These are phyloP conservation scores for Aspergillus sp. DNA, from an alignment of 2,329 filamentous ascomycete species.

Conservation along the genomic window DNA sequence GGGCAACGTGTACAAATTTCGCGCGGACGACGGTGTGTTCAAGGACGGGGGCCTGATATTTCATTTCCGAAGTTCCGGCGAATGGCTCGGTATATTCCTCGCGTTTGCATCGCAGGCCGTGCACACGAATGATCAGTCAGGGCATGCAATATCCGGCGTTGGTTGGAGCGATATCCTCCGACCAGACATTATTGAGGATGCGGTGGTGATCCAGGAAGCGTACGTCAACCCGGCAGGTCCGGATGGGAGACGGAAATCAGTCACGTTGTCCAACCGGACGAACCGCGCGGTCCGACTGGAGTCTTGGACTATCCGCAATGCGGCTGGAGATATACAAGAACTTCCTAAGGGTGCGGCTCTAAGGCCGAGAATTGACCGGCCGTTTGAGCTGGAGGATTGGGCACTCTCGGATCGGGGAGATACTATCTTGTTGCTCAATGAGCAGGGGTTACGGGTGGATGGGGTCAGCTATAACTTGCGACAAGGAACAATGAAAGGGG, in stretches of 20 bases:
- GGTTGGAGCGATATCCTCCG: conserved; percentile 7
- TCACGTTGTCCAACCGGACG: conserved; percentile 4
- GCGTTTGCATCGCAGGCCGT: conserved; percentile 21
- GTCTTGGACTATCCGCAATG: conserved; percentile 1
- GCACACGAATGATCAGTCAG: conserved; percentile 12
- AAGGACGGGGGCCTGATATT: conserved; percentile 22
- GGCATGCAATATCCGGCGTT: conserved; percentile 4
- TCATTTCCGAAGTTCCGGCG: conserved; percentile 4
- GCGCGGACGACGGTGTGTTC: conserved; percentile 16
- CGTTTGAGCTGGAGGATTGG: conserved; percentile 2
- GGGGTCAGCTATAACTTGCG: conserved; percentile 8
- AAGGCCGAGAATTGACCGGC: neutral
- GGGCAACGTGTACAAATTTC: conserved; percentile 13
- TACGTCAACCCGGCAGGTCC: neutral
- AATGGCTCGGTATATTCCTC: conserved; percentile 22
- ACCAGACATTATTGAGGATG: conserved; percentile 1
- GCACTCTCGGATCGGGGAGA: conserved; percentile 2
- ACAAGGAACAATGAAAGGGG: neutral
- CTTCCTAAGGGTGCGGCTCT: neutral
- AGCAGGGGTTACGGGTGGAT: conserved; percentile 3
- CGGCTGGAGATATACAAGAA: neutral
- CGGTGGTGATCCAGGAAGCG: conserved; percentile 1
- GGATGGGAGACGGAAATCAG: neutral
- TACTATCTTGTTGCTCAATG: conserved; percentile 3
- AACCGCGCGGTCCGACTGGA: neutral